Conservation (phyloP, 2,329 filamentous ascomycete species). For the Escovopsis weberi region DNA sequence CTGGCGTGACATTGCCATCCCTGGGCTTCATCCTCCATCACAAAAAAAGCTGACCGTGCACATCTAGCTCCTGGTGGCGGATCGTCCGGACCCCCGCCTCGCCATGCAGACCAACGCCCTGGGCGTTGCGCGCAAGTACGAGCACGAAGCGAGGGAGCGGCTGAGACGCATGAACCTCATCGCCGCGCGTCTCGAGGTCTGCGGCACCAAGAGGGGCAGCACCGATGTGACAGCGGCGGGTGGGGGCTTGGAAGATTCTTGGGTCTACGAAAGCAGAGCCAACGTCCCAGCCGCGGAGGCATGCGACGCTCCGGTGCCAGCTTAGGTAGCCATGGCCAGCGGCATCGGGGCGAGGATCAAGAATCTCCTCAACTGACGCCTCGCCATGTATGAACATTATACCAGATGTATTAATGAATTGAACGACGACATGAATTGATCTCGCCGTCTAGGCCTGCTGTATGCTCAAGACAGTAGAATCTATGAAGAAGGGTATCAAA, state of each 20-base stretch:
- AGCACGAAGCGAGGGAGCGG: slow-evolving; percentile 60
- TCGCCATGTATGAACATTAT: background rate
- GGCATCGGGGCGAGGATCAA: background rate
- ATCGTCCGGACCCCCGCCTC: slow-evolving; percentile 49
- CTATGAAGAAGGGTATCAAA: slow-evolving; percentile 4
- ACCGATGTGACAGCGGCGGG: slow-evolving; percentile 2
- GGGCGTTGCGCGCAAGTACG: slow-evolving; percentile 53
- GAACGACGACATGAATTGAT: background rate
- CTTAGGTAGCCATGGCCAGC: background rate
- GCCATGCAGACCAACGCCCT: slow-evolving; percentile 58
- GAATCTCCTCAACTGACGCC: background rate
- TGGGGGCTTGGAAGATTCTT: slow-evolving; percentile 17
- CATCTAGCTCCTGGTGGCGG: slow-evolving; percentile 55
- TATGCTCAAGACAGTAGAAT: too few relatives aligned
- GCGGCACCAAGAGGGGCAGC: slow-evolving; percentile 10
- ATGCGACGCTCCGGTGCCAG: slow-evolving; percentile 1
- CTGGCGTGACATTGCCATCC: background rate
- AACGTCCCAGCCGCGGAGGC: background rate
- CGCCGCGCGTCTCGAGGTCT: slow-evolving; percentile 59
- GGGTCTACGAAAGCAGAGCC: slow-evolving; percentile 17
- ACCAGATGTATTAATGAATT: background rate
- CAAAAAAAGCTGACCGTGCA: background rate
- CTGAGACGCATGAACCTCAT: slow-evolving; percentile 65
- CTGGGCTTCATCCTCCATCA: background rate
- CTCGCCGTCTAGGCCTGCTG: too few relatives aligned